Percentiles rank a stretch among this genome's conserved stretches.
Evolutionary conservation across 2,329 filamentous ascomycete genomes (phyloP).

Genomic region (Colletotrichum liriopes): DNA sequence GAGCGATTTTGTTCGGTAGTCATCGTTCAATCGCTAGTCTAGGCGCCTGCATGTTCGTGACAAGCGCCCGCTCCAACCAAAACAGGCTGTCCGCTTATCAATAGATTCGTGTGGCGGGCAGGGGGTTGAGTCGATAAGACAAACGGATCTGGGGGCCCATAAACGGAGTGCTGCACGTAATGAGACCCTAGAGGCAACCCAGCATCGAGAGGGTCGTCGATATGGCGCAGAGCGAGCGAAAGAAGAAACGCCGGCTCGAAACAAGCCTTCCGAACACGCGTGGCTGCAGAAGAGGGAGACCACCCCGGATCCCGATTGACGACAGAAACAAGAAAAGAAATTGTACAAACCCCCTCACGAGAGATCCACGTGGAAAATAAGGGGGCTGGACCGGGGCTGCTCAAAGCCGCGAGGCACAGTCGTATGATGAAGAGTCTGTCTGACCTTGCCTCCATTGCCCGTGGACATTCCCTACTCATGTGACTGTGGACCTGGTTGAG

Average conservation of each 20-base stretch:
- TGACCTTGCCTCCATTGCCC: not conserved
- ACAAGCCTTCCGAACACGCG: slow-evolving; percentile 34
- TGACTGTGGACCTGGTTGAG: too few relatives aligned
- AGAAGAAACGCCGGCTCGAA: slow-evolving; percentile 23
- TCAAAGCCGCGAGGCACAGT: slow-evolving; percentile 10
- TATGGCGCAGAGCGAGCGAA: not conserved
- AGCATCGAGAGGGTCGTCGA: not conserved
- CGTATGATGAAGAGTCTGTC: not conserved
- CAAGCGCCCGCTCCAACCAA: not conserved
- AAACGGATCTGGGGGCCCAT: slow-evolving; percentile 5
- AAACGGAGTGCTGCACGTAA: not conserved
- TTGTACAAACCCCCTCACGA: slow-evolving; percentile 11
- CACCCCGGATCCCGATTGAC: slow-evolving; percentile 18
- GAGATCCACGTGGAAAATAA: slow-evolving; percentile 35
- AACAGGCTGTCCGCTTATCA: slow-evolving; percentile 3
- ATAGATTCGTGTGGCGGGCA: slow-evolving; percentile 8
- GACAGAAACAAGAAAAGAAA: slow-evolving; percentile 25
- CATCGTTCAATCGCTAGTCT: not conserved
- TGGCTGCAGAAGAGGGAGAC: slow-evolving; percentile 27
- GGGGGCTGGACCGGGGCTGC: slow-evolving; percentile 6
- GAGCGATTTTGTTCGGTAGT: not conserved
- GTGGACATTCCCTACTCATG: not conserved
- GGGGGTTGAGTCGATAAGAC: slow-evolving; percentile 12
- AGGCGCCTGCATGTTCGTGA: not conserved
- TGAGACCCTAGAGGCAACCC: not conserved